Evolutionary conservation across 257 asterid genomes (phyloP).

Genomic region (Jasminum sambac): DNA sequence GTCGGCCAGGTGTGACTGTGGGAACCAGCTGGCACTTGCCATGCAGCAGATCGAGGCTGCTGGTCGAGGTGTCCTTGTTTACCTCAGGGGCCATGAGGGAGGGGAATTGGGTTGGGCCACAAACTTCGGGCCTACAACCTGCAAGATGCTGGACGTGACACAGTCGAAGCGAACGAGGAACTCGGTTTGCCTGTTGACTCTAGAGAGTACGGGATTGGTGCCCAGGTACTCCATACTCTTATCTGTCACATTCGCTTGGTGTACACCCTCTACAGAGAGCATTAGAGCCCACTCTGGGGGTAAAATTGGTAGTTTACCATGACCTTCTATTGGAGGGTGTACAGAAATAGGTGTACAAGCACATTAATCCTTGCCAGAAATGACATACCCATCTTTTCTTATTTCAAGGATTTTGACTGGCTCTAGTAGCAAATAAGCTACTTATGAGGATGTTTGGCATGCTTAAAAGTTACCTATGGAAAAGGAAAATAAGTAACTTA

Average conservation of each 20-base stretch:
- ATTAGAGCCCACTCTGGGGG: no score
- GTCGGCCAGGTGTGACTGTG: constrained; percentile 97
- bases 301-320: no score
- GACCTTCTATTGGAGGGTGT: no score
- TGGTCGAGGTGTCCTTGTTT: constrained; percentile 84
- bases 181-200: constrained; percentile 95
- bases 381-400: no score
- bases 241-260: background rate
- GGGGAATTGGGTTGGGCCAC: constrained; percentile 98
- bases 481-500: background rate
- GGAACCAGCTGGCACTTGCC: constrained; percentile 81
- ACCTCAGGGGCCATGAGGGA: constrained; percentile 99
- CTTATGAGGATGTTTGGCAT: background rate
- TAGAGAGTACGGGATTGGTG: constrained; percentile 97
- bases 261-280: no score
- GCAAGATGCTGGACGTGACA: constrained; percentile 92
- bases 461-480: no score
- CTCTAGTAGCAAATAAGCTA: background rate
- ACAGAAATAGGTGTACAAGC: no score
- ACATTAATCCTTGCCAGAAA: no score
- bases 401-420: background rate
- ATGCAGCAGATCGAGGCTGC: constrained; percentile 96
- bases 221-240: constrained; percentile 65
- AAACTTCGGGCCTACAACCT: constrained; percentile 91
- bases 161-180: constrained; percentile 97